Evolutionary conservation across 805 yeast species (phyloP), one percentile per base, ranked within the genome.

Genomic region (Maudiozyma pseudohumilis): DNA sequence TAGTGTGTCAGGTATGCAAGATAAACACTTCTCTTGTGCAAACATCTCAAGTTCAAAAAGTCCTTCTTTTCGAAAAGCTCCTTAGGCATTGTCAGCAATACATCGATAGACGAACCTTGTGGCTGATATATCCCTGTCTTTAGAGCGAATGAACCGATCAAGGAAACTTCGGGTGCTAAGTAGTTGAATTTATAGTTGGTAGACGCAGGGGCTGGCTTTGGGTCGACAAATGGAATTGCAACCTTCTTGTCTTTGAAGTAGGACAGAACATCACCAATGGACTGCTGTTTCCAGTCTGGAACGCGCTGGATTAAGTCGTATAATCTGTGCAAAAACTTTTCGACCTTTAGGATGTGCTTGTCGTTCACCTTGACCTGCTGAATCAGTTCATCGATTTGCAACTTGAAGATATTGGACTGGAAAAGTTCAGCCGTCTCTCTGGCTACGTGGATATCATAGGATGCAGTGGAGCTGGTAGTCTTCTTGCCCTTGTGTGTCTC

Each of bases 401-500:
- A 63, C 59, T 92, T 92, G 76, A 92, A 89, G 39, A 92, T 87
- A 60, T 88, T 92, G 7, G 96, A 86, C 54, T 88, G 86, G 75
- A 88, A 92, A 32, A 89, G 64, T 58, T 88, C 96, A 1, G 94
- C 92, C 1, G 96, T 84, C 58, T 88, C 96, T 50, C 95, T 72
- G 0, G 96, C 95, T 2, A 82, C 72, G 50, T 89, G 95, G 32
- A 89, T 77, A 41, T 92, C 96, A 48, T 85, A 88, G 0, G 92
- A 77, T 16, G 53, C 49, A 16, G 56, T 52, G 16, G 35, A 38
- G n/a, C 41, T 42, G 10, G 48, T 34, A 6, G 18, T 39, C 12
- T 36, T 38, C 20, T 42, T 36, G 3, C 19, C 17, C 13, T 40
- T 39, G 11, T 40, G 47, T 16, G 36, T 43, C 1, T 41, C 40